Evolutionary conservation across 371 early-diverging fungal species (phyloP).

Genomic region (Mucor mucedo): DNA sequence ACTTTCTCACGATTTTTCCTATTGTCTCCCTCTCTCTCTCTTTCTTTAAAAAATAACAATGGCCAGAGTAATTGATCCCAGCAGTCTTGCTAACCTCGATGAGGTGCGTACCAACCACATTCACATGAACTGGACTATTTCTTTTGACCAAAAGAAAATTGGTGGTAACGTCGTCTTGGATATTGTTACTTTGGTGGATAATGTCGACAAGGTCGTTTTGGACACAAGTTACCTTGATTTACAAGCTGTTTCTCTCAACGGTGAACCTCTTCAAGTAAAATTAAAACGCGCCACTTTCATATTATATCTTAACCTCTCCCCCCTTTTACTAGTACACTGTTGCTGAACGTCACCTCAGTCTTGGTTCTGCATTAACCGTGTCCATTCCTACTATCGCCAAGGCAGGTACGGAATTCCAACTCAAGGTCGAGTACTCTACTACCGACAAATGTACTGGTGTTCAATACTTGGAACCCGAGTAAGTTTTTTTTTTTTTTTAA

Average conservation of each 20-base stretch:
- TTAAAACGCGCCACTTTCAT: not conserved
- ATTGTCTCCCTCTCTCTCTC: not conserved
- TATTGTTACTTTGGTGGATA: slow-evolving; percentile 52
- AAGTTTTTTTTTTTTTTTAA: slow-evolving; percentile 22
- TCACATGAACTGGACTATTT: slow-evolving; percentile 76
- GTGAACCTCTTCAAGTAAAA: slow-evolving; percentile 50
- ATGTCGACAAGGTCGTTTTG: slow-evolving; percentile 70
- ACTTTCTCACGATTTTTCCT: not conserved
- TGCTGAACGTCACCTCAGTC: slow-evolving; percentile 63
- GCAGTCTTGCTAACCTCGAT: slow-evolving; percentile 81
- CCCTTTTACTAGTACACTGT: slow-evolving; percentile 54
- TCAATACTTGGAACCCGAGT: slow-evolving; percentile 90
- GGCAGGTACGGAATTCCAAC: slow-evolving; percentile 50
- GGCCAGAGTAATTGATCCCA: slow-evolving; percentile 68
- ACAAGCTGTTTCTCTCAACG: slow-evolving; percentile 53
- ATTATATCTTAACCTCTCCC: not conserved
- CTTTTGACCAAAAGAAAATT: slow-evolving; percentile 76
- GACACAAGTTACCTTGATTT: slow-evolving; percentile 78
- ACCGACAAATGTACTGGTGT: slow-evolving; percentile 83
- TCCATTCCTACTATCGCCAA: slow-evolving; percentile 51
- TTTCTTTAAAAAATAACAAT: not conserved
- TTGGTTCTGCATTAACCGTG: slow-evolving; percentile 81
- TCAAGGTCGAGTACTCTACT: slow-evolving; percentile 81
- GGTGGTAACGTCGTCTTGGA: slow-evolving; percentile 70
- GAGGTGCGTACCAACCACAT: slow-evolving; percentile 75